Evolutionary conservation across 257 asterid genomes (phyloP).

Genomic region (Nyctanthes arbortristis): DNA sequence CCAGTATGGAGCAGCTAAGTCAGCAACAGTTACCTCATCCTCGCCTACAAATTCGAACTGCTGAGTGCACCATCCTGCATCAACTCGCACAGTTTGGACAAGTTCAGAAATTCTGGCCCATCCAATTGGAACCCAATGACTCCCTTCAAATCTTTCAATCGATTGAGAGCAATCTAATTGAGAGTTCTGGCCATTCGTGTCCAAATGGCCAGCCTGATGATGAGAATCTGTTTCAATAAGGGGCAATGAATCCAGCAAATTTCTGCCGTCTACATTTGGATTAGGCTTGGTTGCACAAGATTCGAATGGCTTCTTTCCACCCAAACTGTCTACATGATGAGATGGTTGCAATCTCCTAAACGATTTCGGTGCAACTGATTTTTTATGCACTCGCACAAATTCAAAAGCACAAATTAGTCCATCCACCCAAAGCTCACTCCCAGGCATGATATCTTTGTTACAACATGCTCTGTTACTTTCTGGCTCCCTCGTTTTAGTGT

Average conservation of each 20-base stretch:
- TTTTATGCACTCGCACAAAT: conserved; percentile 59
- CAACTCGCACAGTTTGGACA: conserved; percentile 61
- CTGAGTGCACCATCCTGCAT: conserved; percentile 61
- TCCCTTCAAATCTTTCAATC: conserved; percentile 46
- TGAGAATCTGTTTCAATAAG: conserved; percentile 44
- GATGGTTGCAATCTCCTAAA: conserved; percentile 31
- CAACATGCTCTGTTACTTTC: conserved; percentile 50
- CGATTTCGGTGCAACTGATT: conserved; percentile 39
- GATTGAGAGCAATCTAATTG: conserved; percentile 25
- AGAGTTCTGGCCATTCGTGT: conserved; percentile 38
- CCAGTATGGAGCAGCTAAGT: conserved; percentile 94
- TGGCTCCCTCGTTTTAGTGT: conserved; percentile 40
- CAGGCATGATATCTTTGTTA: conserved; percentile 54
- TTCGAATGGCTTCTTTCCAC: conserved; percentile 28
- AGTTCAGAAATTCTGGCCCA: conserved; percentile 86
- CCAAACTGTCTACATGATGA: conserved; percentile 27
- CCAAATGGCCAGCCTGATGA: conserved; percentile 24
- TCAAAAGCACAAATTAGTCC: conserved; percentile 96
- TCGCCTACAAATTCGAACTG: conserved; percentile 55
- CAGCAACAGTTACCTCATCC: conserved; percentile 86
- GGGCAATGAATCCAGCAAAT: conserved; percentile 40
- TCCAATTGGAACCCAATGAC: conserved; percentile 86
- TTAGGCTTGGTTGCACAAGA: conserved; percentile 25
- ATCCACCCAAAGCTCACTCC: conserved; percentile 75
- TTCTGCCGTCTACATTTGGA: conserved; percentile 24